Evolutionary conservation across 306 rosid species (phyloP).

Genomic region (Sesbania bispinosa): DNA sequence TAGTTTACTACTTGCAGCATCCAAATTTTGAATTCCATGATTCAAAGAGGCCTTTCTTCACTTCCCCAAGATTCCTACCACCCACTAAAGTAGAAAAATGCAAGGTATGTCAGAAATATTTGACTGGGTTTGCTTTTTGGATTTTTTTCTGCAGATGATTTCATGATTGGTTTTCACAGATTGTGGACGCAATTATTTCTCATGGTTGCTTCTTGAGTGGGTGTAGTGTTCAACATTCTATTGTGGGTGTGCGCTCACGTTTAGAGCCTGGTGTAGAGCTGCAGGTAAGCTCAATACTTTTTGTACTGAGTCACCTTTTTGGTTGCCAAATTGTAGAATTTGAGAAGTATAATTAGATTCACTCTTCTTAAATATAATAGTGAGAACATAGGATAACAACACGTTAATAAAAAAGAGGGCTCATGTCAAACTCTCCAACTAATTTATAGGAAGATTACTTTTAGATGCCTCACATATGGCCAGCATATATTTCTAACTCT

Average conservation of each 20-base stretch:
- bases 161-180: constrained; percentile 41
- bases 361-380: too few species aligned
- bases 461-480: too few species aligned
- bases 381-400: too few species aligned
- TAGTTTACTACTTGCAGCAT: constrained; percentile 37
- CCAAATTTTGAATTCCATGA: constrained; percentile 78
- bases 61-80: constrained; percentile 83
- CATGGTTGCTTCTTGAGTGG: constrained; percentile 83
- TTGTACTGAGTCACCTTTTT: too few species aligned
- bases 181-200: constrained; percentile 69
- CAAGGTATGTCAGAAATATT: constrained; percentile 54
- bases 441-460: not conserved
- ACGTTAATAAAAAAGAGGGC: not conserved
- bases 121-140: not conserved
- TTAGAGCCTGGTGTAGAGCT: constrained; percentile 64
- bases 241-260: constrained; percentile 83
- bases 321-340: not conserved
- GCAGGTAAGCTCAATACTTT: constrained; percentile 39
- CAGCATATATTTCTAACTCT: too few species aligned
- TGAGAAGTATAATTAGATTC: not conserved
- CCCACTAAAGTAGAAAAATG: constrained; percentile 77
- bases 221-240: constrained; percentile 64
- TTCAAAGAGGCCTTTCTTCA: constrained; percentile 78
- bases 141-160: not conserved
- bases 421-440: not conserved